Evolutionary conservation across 768 basidiomycete species (phyloP).

Genomic region (Rhodosporidiobolus odoratus): DNA sequence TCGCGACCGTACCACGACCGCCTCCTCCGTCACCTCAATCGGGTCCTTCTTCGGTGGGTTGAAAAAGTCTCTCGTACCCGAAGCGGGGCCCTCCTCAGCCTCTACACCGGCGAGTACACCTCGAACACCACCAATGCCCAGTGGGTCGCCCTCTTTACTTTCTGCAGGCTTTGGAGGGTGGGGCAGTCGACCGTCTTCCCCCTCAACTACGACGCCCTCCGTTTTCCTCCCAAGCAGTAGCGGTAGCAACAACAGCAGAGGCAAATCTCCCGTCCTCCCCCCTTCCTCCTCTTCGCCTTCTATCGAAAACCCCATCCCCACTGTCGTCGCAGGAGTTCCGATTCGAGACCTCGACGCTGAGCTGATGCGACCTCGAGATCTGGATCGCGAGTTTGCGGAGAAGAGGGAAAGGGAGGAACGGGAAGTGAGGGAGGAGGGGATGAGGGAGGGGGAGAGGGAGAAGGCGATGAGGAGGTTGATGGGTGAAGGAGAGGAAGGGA

Average conservation of each 20-base stretch:
- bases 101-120: not conserved
- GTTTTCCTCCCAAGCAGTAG: too few relatives aligned
- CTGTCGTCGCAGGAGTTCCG: not conserved
- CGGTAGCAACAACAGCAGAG: too few relatives aligned
- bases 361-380: not conserved
- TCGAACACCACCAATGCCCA: too few relatives aligned
- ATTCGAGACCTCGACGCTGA: not conserved
- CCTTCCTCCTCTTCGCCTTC: not conserved
- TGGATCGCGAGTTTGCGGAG: not conserved
- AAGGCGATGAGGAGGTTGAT: not conserved
- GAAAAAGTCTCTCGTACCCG: not conserved
- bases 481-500: not conserved
- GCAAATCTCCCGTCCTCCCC: not conserved
- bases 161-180: not conserved
- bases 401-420: not conserved
- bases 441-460: not conserved
- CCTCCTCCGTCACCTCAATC: not conserved
- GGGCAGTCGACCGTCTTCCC: not conserved
- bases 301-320: not conserved
- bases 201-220: not conserved
- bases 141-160: too few relatives aligned
- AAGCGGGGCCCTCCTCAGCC: not conserved
- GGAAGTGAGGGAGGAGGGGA: not conserved
- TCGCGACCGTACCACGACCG: not conserved
- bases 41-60: slow-evolving; percentile 12